Conservation (phyloP, 1,284 basidiomycete genomes). For the Tilletiaria anomala region DNA sequence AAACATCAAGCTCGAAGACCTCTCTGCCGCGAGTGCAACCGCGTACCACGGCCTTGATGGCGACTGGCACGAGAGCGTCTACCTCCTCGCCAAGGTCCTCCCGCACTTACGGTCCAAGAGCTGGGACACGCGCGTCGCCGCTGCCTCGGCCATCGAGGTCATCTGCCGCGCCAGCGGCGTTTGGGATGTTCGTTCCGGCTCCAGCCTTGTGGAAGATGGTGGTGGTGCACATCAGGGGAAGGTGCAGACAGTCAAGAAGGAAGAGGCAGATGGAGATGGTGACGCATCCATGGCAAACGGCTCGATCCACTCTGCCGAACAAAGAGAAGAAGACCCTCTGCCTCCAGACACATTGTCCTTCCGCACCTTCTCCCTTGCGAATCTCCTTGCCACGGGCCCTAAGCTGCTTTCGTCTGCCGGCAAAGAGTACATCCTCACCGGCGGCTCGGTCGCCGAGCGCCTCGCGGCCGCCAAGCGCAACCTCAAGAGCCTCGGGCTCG, state of each 20-base stretch:
- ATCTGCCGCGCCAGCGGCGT: conserved; percentile 68
- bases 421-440: conserved; percentile 54
- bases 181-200: too few relatives aligned
- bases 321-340: neutral
- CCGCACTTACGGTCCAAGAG: conserved; percentile 76
- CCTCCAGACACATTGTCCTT: conserved; percentile 19
- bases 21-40: too few relatives aligned
- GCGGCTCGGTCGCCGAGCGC: conserved; percentile 44
- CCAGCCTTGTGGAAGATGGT: too few relatives aligned
- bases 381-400: conserved; percentile 58
- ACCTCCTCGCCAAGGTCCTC: conserved; percentile 51
- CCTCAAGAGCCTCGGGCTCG: neutral
- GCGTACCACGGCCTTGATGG: too few relatives aligned
- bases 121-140: conserved; percentile 69
- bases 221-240: too few relatives aligned
- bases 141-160: conserved; percentile 67
- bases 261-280: too few relatives aligned
- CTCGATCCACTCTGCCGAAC: neutral
- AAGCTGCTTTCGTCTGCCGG: conserved; percentile 71
- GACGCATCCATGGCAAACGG: too few relatives aligned
- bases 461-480: conserved; percentile 51
- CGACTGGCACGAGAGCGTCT: conserved; percentile 48
- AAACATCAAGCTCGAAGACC: too few relatives aligned
- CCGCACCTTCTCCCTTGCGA: conserved; percentile 48
- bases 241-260: too few relatives aligned